These are phyloP conservation scores for Colletotrichum plurivorum DNA, from an alignment of 2,329 filamentous ascomycete genomes.

Conservation along the genomic window DNA sequence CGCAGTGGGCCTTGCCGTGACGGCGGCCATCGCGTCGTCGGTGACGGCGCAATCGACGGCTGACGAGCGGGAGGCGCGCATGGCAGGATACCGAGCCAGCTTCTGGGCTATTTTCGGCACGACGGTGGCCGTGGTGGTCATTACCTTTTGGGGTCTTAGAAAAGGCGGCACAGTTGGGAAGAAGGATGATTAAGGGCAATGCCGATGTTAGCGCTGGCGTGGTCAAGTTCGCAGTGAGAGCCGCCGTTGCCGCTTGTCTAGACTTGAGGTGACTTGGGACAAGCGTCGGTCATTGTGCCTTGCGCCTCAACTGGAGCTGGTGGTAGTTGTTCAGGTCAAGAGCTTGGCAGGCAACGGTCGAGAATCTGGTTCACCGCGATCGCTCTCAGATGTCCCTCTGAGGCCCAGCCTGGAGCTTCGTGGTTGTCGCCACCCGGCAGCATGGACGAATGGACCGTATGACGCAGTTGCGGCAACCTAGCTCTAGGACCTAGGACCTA, in stretches of 20 bases:
- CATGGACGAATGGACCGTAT: background rate
- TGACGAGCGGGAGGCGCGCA: conserved; percentile 52
- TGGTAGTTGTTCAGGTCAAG: background rate
- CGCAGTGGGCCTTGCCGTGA: conserved; percentile 65
- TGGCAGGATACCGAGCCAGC: conserved; percentile 65
- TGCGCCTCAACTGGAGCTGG: background rate
- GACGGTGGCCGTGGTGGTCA: conserved; percentile 54
- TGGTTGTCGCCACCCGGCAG: background rate
- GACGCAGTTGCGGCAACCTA: background rate
- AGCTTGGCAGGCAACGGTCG: background rate
- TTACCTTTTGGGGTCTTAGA: conserved; percentile 59
- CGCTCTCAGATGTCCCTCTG: background rate
- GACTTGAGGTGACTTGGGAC: background rate
- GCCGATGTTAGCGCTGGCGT: background rate
- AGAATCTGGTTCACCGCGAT: background rate
- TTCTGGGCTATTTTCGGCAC: conserved; percentile 68
- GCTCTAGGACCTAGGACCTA: background rate
- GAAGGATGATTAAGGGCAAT: conserved; percentile 49
- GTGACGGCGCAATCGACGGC: conserved; percentile 57
- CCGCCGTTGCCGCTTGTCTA: conserved; percentile 11
- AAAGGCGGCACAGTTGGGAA: conserved; percentile 64
- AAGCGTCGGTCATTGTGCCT: background rate
- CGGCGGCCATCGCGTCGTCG: conserved; percentile 62
- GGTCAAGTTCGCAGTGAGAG: background rate
- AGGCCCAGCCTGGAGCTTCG: background rate